These are phyloP conservation scores for Aspergillus udagawae DNA, from an alignment of 2,329 filamentous ascomycete genomes.

Conservation along the genomic window DNA sequence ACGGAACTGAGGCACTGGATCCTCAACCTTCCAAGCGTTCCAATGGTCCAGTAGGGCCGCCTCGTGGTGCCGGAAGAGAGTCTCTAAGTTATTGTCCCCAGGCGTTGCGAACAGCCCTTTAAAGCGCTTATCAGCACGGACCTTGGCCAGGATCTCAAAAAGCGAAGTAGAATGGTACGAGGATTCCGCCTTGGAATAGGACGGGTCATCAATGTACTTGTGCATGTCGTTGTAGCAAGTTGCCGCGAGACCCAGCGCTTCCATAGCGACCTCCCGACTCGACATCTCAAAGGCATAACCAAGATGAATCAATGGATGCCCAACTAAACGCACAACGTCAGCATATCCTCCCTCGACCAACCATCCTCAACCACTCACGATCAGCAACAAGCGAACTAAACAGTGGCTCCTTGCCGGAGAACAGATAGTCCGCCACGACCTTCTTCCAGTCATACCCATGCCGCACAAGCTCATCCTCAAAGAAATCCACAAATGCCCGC, in stretches of 20 bases:
- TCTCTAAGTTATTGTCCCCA: conserved; percentile 60
- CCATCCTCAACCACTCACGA: conserved; percentile 50
- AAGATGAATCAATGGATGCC: conserved; percentile 88
- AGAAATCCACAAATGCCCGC: conserved; percentile 88
- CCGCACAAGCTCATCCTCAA: conserved; percentile 80
- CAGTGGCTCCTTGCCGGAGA: conserved; percentile 64
- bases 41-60: conserved; percentile 76
- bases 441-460: conserved; percentile 80
- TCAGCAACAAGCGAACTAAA: conserved; percentile 76
- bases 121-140: conserved; percentile 67
- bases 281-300: conserved; percentile 90
- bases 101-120: conserved; percentile 59
- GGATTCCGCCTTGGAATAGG: conserved; percentile 61
- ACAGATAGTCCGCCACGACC: conserved; percentile 72
- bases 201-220: conserved; percentile 65
- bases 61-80: conserved; percentile 66
- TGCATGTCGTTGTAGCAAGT: conserved; percentile 56
- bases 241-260: conserved; percentile 70
- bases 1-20: conserved; percentile 71
- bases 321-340: conserved; percentile 56
- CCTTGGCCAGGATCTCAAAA: conserved; percentile 65
- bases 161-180: conserved; percentile 59
- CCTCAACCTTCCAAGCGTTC: conserved; percentile 75
- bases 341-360: conserved; percentile 4
- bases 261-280: conserved; percentile 80